These are phyloP conservation scores for Aspergillus affinis DNA, from an alignment of 495 filamentous ascomycete species.

Conservation along the genomic window DNA sequence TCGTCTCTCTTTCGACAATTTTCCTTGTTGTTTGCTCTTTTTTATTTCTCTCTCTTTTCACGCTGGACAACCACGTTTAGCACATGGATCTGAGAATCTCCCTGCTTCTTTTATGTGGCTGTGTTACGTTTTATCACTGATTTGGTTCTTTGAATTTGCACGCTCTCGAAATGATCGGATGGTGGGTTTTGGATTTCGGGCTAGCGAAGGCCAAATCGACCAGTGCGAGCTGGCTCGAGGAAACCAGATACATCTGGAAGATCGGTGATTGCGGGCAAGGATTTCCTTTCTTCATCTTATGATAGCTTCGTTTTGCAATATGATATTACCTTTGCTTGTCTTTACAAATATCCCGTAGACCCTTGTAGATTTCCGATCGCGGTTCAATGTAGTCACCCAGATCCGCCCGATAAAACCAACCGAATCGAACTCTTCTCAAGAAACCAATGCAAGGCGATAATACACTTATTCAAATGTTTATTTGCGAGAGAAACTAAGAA, in stretches of 20 bases:
- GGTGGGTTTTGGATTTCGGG: neutral
- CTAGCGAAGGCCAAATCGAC: slow-evolving; percentile 1
- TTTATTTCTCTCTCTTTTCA: neutral
- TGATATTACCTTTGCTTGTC: slow-evolving; percentile 1
- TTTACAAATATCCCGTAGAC: neutral
- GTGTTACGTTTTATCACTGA: neutral
- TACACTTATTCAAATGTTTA: too few species aligned
- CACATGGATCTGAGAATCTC: slow-evolving; percentile 1
- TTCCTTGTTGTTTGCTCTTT: neutral
- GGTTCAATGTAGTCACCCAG: too few species aligned
- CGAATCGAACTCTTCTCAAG: too few species aligned
- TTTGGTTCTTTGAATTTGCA: neutral
- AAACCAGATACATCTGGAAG: slow-evolving; percentile 3
- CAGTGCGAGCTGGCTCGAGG: slow-evolving; percentile 3
- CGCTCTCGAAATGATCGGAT: neutral
- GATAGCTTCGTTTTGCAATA: slow-evolving; percentile 5
- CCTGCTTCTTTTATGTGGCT: neutral
- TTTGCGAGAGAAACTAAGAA: too few species aligned
- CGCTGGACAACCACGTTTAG: slow-evolving; percentile 2
- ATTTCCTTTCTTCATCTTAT: slow-evolving; percentile 10
- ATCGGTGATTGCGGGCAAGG: slow-evolving; percentile 6
- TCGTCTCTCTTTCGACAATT: neutral
- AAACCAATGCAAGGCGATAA: too few species aligned
- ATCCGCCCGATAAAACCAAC: too few species aligned
- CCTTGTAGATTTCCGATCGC: neutral